These are phyloP conservation scores for Ulvella scutata DNA, from an alignment of 139 green algal species.

Conservation along the genomic window DNA sequence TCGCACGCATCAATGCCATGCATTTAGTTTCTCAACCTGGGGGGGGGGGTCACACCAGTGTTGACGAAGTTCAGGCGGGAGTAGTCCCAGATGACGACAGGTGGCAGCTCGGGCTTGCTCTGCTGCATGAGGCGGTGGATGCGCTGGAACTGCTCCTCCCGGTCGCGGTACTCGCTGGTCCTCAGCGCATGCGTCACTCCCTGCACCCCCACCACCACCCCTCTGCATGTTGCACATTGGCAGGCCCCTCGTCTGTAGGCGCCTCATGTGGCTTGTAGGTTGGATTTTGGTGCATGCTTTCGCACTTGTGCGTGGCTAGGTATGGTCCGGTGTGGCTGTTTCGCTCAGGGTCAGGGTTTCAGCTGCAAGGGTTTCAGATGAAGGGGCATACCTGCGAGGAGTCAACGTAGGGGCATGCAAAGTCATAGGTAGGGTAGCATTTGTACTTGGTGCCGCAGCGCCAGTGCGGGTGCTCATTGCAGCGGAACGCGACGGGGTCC, in stretches of 20 bases:
- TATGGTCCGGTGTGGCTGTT: no score
- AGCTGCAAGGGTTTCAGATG: no score
- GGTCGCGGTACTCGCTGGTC: constrained; percentile 82
- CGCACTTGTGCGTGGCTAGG: no score
- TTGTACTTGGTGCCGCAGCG: constrained; percentile 82
- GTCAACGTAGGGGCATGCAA: constrained; percentile 93
- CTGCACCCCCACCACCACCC: no score
- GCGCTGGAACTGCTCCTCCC: constrained; percentile 75
- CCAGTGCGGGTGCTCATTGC: constrained; percentile 83
- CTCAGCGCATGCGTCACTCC: constrained; percentile 93
- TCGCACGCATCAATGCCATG: no score
- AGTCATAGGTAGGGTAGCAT: constrained; percentile 98
- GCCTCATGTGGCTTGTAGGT: no score
- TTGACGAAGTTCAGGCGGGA: constrained; percentile 64
- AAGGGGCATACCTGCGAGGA: no score
- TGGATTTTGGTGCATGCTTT: no score
- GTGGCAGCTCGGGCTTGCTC: constrained; percentile 53
- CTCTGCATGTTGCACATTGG: no score
- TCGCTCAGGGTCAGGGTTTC: no score
- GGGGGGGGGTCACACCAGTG: constrained; percentile 26
- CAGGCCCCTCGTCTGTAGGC: no score
- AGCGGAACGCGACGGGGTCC: constrained; percentile 89
- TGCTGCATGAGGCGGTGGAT: constrained; percentile 57
- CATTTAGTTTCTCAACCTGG: no score
- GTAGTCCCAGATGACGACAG: constrained; percentile 95